Evolutionary conservation across 768 basidiomycete species (phyloP).

Genomic region (Boletus sp.): DNA sequence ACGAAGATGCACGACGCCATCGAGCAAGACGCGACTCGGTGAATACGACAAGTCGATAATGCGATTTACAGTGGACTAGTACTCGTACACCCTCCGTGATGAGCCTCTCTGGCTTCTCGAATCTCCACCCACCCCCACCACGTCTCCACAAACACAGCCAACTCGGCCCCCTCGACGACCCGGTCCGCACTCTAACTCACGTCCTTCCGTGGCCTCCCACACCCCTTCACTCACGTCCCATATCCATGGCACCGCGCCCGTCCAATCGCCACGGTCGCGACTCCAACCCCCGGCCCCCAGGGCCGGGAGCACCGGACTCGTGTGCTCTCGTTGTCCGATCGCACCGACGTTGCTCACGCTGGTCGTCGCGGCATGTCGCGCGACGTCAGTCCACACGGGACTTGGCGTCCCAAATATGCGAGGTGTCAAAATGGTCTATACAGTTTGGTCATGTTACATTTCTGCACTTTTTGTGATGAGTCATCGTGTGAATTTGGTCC

Average conservation of each 20-base stretch:
- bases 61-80: background rate
- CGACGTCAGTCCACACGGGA: conserved; percentile 60
- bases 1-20: too few relatives aligned
- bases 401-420: conserved; percentile 62
- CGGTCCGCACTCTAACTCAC: conserved; percentile 86
- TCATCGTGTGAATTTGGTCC: conserved; percentile 43
- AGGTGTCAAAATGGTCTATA: too few relatives aligned
- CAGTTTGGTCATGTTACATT: too few relatives aligned
- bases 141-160: conserved; percentile 83
- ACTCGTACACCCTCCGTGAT: conserved; percentile 49
- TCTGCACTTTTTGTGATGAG: too few relatives aligned
- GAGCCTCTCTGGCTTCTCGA: conserved; percentile 63
- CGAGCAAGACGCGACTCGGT: too few relatives aligned
- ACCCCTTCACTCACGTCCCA: conserved; percentile 60
- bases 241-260: conserved; percentile 74
- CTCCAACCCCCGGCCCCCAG: conserved; percentile 80
- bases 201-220: conserved; percentile 29
- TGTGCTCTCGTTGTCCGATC: conserved; percentile 68
- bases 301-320: conserved; percentile 75
- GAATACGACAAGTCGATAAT: background rate
- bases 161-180: conserved; percentile 84
- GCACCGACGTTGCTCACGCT: conserved; percentile 83
- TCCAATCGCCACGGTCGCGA: conserved; percentile 83
- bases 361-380: conserved; percentile 71
- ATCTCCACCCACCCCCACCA: conserved; percentile 86